A percentile compares a stretch with the other conserved stretches of the same genome.
Evolutionary conservation across 306 rosid genomes (phyloP).

Genomic region (Sphenostylis stenocarpa): DNA sequence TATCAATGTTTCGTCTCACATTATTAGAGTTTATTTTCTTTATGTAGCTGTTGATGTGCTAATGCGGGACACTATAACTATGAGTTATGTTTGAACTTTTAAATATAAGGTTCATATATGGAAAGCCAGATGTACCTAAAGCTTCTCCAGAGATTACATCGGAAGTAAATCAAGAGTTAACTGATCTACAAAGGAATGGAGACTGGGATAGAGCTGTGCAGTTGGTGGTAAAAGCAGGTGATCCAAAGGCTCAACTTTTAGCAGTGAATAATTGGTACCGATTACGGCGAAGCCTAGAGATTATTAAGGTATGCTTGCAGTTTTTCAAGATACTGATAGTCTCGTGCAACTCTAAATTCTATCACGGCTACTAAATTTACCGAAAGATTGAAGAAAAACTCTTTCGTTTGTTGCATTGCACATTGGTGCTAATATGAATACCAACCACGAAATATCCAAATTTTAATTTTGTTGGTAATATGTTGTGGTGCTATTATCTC

Average conservation of each 20-base stretch:
- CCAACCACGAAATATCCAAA: neutral
- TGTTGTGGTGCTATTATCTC: conserved; percentile 5
- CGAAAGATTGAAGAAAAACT: conserved; percentile 10
- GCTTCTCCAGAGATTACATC: too few species aligned
- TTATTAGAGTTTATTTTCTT: conserved; percentile 14
- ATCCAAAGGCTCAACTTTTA: conserved; percentile 66
- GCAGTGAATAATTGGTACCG: conserved; percentile 85
- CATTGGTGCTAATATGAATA: conserved; percentile 19
- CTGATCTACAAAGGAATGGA: conserved; percentile 56
- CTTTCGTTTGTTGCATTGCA: conserved; percentile 8
- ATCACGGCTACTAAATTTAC: neutral
- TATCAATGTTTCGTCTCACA: conserved; percentile 8
- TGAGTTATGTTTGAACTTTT: conserved; percentile 24
- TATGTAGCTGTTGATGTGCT: conserved; percentile 9
- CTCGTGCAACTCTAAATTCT: conserved; percentile 10
- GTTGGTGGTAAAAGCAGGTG: conserved; percentile 87
- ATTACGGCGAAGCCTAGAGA: conserved; percentile 85
- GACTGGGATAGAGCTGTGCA: conserved; percentile 90
- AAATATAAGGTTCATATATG: conserved; percentile 72
- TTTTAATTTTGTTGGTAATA: neutral
- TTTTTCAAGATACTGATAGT: conserved; percentile 14
- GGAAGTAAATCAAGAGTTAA: conserved; percentile 59
- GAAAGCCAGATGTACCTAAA: conserved; percentile 96
- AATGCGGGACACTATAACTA: conserved; percentile 8
- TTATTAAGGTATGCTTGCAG: conserved; percentile 62